phyloP scores from a whole-genome alignment of 495 filamentous ascomycete species.

The Talaromyces adpressus region DNA sequence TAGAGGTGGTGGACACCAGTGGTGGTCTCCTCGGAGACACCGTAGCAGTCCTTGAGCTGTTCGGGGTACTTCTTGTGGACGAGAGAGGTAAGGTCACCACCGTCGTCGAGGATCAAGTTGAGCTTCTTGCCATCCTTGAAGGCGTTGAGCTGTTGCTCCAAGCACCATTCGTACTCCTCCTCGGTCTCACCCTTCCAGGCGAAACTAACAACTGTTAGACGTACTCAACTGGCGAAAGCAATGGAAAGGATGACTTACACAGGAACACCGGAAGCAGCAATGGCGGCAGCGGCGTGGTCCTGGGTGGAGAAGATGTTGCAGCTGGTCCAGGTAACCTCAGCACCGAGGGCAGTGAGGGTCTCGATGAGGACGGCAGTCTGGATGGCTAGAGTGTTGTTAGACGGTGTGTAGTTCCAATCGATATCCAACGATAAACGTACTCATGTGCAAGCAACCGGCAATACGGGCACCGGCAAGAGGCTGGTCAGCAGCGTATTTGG shows the following conservation, averaged over 20 bases:
- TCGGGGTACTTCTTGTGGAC: conserved; percentile 98
- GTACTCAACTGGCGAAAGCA: background rate
- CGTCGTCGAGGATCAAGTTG: conserved; percentile 98
- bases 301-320: conserved; percentile 99
- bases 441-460: conserved; percentile 99
- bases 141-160: conserved; percentile 93
- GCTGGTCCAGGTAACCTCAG: conserved; percentile 91
- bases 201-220: conserved; percentile 47
- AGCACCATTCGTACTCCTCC: conserved; percentile 99
- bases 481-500: conserved; percentile 88
- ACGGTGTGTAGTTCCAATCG: background rate
- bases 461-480: conserved; percentile 87
- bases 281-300: conserved; percentile 96
- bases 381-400: conserved; percentile 56
- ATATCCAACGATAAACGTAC: conserved; percentile 34
- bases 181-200: conserved; percentile 99
- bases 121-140: conserved; percentile 96
- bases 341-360: conserved; percentile 87
- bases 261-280: conserved; percentile 87
- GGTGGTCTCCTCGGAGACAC: conserved; percentile 98
- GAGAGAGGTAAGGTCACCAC: conserved; percentile 93
- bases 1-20: conserved; percentile 99
- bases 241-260: conserved; percentile 49
- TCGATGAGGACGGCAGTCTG: conserved; percentile 99
- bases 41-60: conserved; percentile 94